These are phyloP conservation scores for Pseudocercospora macadamiae DNA, from an alignment of 2,329 filamentous ascomycete species.

Conservation along the genomic window DNA sequence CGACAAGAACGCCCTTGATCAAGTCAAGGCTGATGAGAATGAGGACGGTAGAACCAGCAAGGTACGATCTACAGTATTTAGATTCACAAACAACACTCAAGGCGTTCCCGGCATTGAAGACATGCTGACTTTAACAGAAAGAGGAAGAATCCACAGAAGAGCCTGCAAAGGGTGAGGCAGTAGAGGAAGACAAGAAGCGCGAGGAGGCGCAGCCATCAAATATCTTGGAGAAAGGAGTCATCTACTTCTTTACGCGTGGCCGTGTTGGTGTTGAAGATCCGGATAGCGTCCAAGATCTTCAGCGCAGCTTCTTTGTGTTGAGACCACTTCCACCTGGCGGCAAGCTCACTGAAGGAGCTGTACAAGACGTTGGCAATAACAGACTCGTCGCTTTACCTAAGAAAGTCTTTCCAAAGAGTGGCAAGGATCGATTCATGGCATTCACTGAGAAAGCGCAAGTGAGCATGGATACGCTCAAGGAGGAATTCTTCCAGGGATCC, in stretches of 20 bases:
- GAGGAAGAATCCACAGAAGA: slow-evolving; percentile 21
- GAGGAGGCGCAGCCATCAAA: slow-evolving; percentile 58
- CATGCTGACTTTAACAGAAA: not conserved
- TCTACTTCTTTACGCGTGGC: slow-evolving; percentile 87
- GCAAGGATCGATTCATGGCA: slow-evolving; percentile 72
- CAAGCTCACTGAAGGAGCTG: slow-evolving; percentile 62
- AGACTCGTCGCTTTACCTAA: slow-evolving; percentile 80
- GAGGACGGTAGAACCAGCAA: slow-evolving; percentile 35
- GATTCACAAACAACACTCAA: not conserved
- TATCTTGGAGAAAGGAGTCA: slow-evolving; percentile 82
- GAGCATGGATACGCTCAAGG: slow-evolving; percentile 70
- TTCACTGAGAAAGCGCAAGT: slow-evolving; percentile 78
- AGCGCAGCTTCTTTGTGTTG: slow-evolving; percentile 78
- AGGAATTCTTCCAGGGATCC: slow-evolving; percentile 66
- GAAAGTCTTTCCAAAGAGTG: slow-evolving; percentile 74
- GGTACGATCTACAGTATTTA: slow-evolving; percentile 12
- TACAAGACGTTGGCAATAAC: slow-evolving; percentile 63
- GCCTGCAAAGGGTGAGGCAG: slow-evolving; percentile 39
- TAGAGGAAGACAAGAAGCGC: slow-evolving; percentile 55
- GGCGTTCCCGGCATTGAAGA: not conserved
- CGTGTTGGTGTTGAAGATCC: slow-evolving; percentile 75
- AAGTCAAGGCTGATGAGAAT: slow-evolving; percentile 36
- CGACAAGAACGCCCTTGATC: slow-evolving; percentile 32
- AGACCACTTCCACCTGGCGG: slow-evolving; percentile 71
- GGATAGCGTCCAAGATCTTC: slow-evolving; percentile 69